These are phyloP conservation scores for Aspergillus sp. DNA, from an alignment of 2,329 filamentous ascomycete species.

Conservation along the genomic window DNA sequence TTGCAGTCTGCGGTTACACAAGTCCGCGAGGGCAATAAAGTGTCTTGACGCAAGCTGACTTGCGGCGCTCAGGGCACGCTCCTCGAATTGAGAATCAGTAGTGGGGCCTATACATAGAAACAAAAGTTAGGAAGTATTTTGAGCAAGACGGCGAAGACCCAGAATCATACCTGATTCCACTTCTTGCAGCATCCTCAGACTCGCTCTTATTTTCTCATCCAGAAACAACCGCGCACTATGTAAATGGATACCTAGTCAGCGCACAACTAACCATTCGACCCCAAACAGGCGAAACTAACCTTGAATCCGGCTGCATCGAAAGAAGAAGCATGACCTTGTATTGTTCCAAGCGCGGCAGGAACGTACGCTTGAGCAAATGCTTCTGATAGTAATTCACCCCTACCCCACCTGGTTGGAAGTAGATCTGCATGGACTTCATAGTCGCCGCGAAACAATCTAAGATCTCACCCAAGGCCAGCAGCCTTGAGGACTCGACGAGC, in stretches of 20 bases:
- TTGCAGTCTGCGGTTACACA: constrained; percentile 28
- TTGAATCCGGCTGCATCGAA: constrained; percentile 27
- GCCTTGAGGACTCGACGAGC: constrained; percentile 18
- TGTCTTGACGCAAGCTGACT: constrained; percentile 21
- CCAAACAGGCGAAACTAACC: constrained; percentile 7
- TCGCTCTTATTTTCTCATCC: constrained; percentile 19
- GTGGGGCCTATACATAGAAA: constrained; percentile 10
- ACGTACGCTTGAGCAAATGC: constrained; percentile 26
- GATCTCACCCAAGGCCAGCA: constrained; percentile 22
- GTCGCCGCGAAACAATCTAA: constrained; percentile 23
- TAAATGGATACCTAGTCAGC: neutral
- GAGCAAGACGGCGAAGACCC: neutral
- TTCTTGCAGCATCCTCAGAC: constrained; percentile 14
- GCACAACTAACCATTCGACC: neutral
- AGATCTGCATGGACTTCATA: constrained; percentile 26
- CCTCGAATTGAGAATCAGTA: constrained; percentile 19
- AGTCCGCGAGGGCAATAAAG: constrained; percentile 28
- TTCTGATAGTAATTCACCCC: constrained; percentile 25
- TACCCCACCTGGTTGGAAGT: constrained; percentile 34
- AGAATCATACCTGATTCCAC: constrained; percentile 18
- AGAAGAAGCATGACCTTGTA: constrained; percentile 30
- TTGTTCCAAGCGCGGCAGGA: constrained; percentile 29
- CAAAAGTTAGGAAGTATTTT: too few species aligned
- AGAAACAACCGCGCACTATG: constrained; percentile 18
- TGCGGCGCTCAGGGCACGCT: constrained; percentile 19